phyloP scores from a whole-genome alignment of 169 alveolate genomes.

The Cardiosporidium cionae region DNA sequence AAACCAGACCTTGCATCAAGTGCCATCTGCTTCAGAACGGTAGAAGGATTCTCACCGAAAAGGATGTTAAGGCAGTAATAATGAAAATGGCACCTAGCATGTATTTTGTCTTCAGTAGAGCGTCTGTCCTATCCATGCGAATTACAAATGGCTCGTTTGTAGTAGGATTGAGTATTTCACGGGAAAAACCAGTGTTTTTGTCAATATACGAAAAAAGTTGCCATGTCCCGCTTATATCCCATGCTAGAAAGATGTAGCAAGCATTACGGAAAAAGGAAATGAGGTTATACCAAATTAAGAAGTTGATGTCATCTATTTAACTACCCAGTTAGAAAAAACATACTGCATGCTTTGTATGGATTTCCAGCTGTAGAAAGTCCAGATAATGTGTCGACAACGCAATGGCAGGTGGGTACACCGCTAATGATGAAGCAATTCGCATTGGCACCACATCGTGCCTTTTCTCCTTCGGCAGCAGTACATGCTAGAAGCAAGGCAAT shows the following conservation, averaged over 20 bases:
- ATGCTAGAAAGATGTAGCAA: constrained; percentile 15
- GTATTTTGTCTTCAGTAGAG: constrained; percentile 40
- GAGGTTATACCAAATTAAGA: too few relatives aligned
- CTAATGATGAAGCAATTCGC: constrained; percentile 45
- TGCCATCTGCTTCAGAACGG: too few relatives aligned
- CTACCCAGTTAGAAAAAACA: too few relatives aligned
- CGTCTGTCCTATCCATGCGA: constrained; percentile 45
- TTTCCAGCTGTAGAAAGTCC: constrained; percentile 50
- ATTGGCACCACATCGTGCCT: constrained; percentile 54
- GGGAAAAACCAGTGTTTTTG: neutral
- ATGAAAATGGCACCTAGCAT: constrained; percentile 42
- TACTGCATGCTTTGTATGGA: constrained; percentile 52
- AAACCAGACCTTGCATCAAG: too few relatives aligned
- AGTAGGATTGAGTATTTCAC: constrained; percentile 30
- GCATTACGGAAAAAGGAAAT: too few relatives aligned
- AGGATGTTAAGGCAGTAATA: constrained; percentile 34
- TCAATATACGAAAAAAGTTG: constrained; percentile 23
- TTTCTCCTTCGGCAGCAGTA: constrained; percentile 40
- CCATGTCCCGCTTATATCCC: constrained; percentile 57
- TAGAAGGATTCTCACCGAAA: constrained; percentile 13
- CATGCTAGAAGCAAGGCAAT: constrained; percentile 23
- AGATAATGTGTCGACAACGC: constrained; percentile 43
- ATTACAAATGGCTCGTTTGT: constrained; percentile 44
- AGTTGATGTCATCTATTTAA: too few relatives aligned
- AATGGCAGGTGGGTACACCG: constrained; percentile 50